Base-by-base conservation (phyloP, 495 filamentous ascomycete genomes). In the Annulohypoxylon nitens region DNA sequence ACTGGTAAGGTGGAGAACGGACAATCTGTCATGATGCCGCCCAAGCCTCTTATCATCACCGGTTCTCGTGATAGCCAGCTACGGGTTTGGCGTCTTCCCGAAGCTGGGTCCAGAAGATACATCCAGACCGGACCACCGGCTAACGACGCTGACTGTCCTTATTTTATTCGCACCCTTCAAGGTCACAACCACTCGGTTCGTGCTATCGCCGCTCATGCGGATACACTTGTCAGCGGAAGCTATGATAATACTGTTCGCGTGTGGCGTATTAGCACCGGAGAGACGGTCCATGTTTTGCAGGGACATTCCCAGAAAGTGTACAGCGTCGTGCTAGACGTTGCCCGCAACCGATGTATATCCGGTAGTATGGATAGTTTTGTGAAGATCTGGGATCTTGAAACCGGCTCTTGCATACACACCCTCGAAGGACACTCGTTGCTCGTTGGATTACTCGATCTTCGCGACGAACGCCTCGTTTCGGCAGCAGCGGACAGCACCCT, bases 291-390 rank as follows among this genome's bases (percentile, higher is more conserved):
- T 72, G 90, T 93, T n/a, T 84, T 99, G 7, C 88, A 91, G 64
- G 97, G 96, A 2, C 96, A 99, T 78, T 86, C 87, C 4, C 90
- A 95, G 78, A 99, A 99, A 79, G 96, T 99, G 2, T 99, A 99
- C 71, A 98, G 95, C 68, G 96, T 99, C 23, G 97, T 99, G 20
- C 83, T 98, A 41, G 96, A 99, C 78, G 91, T 93, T 70, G 90
- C 93, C 75, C 90, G 96, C 61, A 97, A 95, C 70, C 92, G 94
- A 48, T 99, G 96, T 81, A 98, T 99, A 78, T 97, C 94, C 76
- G 96, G 96, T 43, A 97, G 94, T 11, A 99, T 99, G 96, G 96
- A 99, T 73, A 97, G 96, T 76, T 85, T 93, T 73, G 95, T 99
- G 73, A 98, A 98, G 83, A 93, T 99, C 26, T 99, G 96, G 96